Evolutionary conservation across 1,284 basidiomycete genomes (phyloP), one percentile per base, ranked within the genome.

Genomic region (Cryptococcus maquisensis): DNA sequence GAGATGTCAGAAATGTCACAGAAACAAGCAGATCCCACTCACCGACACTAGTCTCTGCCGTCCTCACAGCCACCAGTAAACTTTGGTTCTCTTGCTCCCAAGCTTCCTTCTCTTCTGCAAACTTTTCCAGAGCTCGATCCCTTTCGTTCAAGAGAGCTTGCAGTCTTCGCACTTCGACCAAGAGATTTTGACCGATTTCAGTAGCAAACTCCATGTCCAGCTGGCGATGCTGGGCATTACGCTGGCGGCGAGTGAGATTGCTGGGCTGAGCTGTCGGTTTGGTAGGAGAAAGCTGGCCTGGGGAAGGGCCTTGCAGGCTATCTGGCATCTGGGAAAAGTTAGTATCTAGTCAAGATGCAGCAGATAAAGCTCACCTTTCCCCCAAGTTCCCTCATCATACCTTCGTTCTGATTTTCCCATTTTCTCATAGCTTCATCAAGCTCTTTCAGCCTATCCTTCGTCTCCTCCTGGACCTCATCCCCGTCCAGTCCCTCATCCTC

Each of bases 131-230:
- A 15, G 86, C 86, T 72, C 90, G 90, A 74, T 96, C 92, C 47
- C 89, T 83, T 72, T 94, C 91, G 18, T 82, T 86, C 36, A 96
- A 81, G 51, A 96, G 79, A 54, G 86, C 86, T 69, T 96, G 93
- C 42, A 96, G 79, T 44, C 92, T 81, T 49, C 92, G 81, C 37
- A 95, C 90, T 77, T 96, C 92, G 2, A 86, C 87, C 26, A 96
- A 78, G 42, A 96, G 79, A 32, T 88, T 88, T 62, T 89, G 92
- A 1, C 93, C 92, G 55, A 96, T 96, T 78, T 96, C 92, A 64
- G 94, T 92, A 32, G 92, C 93, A 67, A 96, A 95, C 79, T 95
- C 93, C 63, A 80, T 78, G 60, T 79, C 78, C 51, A 79, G 71
- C 0, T 68, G 66, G 16, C 75, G 67, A 49, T 78, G 73, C 39